Percentiles rank a stretch among this genome's conserved stretches.
phyloP scores from a whole-genome alignment of 2,329 filamentous ascomycete species.

The Didymella segeticola region DNA sequence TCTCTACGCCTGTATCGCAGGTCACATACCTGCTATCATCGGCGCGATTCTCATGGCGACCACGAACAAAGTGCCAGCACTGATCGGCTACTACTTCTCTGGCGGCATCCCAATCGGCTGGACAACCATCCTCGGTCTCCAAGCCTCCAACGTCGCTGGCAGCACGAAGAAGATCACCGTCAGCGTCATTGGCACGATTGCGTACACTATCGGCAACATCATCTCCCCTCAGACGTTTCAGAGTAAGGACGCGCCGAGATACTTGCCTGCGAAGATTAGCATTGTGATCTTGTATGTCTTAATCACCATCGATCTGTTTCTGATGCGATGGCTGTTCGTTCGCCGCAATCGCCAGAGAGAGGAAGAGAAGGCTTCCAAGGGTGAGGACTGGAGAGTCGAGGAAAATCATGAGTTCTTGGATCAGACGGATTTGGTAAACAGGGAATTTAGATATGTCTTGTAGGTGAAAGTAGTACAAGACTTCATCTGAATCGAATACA shows the following conservation, averaged over 20 bases:
- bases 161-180: constrained; percentile 46
- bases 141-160: constrained; percentile 41
- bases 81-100: constrained; percentile 37
- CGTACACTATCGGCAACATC: constrained; percentile 52
- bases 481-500: too few relatives aligned
- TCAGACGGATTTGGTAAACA: constrained; percentile 26
- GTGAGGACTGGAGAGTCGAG: constrained; percentile 19
- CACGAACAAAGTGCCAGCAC: constrained; percentile 43
- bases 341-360: constrained; percentile 24
- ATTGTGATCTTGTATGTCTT: constrained; percentile 48
- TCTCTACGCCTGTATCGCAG: constrained; percentile 44
- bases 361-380: constrained; percentile 11
- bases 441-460: constrained; percentile 29
- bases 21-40: constrained; percentile 47
- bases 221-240: constrained; percentile 54
- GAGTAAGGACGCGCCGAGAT: constrained; percentile 32
- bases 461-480: too few relatives aligned
- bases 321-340: constrained; percentile 27
- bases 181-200: constrained; percentile 43
- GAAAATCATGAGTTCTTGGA: constrained; percentile 31
- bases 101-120: constrained; percentile 50
- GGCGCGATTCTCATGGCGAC: constrained; percentile 51
- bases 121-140: constrained; percentile 49
- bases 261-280: constrained; percentile 49
- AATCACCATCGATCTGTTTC: constrained; percentile 38